Evolutionary conservation across 2,329 filamentous ascomycete genomes (phyloP), one percentile per base, ranked within the genome.

Genomic region (Microdochium trichocladiopsis): DNA sequence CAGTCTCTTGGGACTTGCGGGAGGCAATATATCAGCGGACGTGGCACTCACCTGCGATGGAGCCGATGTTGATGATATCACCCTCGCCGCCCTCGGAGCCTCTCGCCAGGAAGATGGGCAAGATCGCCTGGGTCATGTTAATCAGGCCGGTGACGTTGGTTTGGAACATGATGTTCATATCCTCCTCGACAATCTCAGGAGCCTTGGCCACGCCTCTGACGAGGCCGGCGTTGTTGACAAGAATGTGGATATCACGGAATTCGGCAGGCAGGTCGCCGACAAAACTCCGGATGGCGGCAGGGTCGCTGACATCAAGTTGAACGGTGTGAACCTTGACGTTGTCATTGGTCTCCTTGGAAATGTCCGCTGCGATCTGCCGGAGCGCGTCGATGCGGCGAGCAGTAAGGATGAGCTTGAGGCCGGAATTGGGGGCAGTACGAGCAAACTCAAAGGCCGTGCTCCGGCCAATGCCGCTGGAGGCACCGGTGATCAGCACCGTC

Each of bases 71-170:
- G 74, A 99, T 95, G 67, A 99, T 92, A 67, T 97, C 93, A 61
- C 93, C 93, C 47, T 80, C 76, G 53, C 91, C 92, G 48, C 80
- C 77, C 53, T 88, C 86, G 52, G 93, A 79, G 65, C 72, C 82
- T 69, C 80, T 88, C 60, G 81, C 76, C 70, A 90, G 87, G 78
- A 93, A 95, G 66, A 91, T 84, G 51, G 88, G 84, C 18, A 97
- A 70, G 43, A 96, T 77, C 47, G 89, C 89, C 75, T 99, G 94
- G 1, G 94, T 97, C 87, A 97, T 90, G 76, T 93, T 89, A 75
- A 99, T 94, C 33, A 99, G 78, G 25, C 94, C 94, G 2, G 88
- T 94, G 50, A 97, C 92, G 68, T 99, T 99, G 53, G 94, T 97
- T 47, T 80, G 73, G 66, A 96, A 90, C 91, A 97, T 96, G 67